Conservation (phyloP, 2,329 filamentous ascomycete genomes). For the Aspergillus intermedius region DNA sequence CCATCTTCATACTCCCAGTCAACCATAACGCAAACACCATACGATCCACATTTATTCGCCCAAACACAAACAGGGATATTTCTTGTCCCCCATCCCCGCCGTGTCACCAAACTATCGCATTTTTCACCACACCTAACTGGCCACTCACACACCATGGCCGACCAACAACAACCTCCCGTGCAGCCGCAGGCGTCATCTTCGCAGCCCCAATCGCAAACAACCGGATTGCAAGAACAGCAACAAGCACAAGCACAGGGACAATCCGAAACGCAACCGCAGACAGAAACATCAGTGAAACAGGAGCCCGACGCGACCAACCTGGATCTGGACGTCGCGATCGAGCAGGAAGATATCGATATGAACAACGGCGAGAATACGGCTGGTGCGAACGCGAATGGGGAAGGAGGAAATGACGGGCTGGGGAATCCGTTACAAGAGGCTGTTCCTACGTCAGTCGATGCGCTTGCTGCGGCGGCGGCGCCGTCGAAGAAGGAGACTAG, state of each 20-base stretch:
- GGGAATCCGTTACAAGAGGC: slow-evolving; percentile 16
- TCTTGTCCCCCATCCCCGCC: slow-evolving; percentile 9
- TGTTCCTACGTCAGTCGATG: slow-evolving; percentile 27
- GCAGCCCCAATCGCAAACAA: slow-evolving; percentile 13
- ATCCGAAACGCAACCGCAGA: slow-evolving; percentile 9
- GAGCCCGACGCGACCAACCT: slow-evolving; percentile 16
- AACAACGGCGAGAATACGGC: slow-evolving; percentile 13
- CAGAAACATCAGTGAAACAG: slow-evolving; percentile 16
- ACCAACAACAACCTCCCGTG: slow-evolving; percentile 19
- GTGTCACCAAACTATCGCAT: slow-evolving; percentile 6
- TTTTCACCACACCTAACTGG: slow-evolving; percentile 12
- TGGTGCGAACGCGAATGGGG: slow-evolving; percentile 11
- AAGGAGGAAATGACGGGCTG: slow-evolving; percentile 4
- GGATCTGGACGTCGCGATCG: slow-evolving; percentile 29
- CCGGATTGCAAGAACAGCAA: slow-evolving; percentile 16
- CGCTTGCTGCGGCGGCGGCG: slow-evolving; percentile 44
- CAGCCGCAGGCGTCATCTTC: slow-evolving; percentile 14
- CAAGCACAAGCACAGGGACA: slow-evolving; percentile 5
- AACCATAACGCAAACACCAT: neutral
- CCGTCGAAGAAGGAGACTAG: slow-evolving; percentile 86
- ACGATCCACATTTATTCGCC: neutral
- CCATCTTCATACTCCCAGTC: neutral
- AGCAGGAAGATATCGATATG: slow-evolving; percentile 34
- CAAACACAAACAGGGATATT: slow-evolving; percentile 3
- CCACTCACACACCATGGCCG: slow-evolving; percentile 27